Conservation (phyloP, 208 protist genomes). For the Leishmania braziliensis region DNA sequence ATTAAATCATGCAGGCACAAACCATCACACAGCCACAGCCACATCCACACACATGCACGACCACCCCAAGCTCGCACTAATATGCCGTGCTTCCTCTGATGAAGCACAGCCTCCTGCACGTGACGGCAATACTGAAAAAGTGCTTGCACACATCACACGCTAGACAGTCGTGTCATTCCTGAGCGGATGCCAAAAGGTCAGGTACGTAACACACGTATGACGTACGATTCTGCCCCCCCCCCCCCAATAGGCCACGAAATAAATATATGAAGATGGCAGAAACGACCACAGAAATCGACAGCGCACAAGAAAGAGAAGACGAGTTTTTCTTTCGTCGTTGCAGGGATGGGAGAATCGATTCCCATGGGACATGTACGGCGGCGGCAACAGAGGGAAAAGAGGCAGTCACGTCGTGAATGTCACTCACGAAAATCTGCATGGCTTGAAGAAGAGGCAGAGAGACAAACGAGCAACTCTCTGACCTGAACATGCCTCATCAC, state of each 20-base stretch:
- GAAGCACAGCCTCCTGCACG: neutral
- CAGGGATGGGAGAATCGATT: neutral
- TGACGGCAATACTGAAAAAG: neutral
- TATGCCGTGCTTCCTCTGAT: neutral
- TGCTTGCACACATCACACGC: neutral
- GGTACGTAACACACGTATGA: neutral
- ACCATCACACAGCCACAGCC: neutral
- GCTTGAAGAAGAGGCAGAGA: neutral
- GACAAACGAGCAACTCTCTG: neutral
- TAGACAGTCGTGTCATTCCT: neutral
- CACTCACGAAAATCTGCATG: neutral
- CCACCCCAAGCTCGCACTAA: neutral
- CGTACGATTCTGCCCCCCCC: neutral
- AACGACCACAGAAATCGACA: neutral
- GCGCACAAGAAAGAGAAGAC: neutral
- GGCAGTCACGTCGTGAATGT: neutral
- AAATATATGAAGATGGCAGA: neutral
- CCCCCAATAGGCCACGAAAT: neutral
- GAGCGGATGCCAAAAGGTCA: neutral
- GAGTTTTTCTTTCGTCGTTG: neutral
- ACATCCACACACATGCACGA: conserved; percentile 5
- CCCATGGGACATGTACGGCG: neutral
- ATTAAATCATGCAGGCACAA: conserved; percentile 5
- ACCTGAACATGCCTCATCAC: neutral
- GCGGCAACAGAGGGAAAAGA: neutral